Conservation (phyloP, 257 asterid genomes). For the Voacanga thouarsii region DNA sequence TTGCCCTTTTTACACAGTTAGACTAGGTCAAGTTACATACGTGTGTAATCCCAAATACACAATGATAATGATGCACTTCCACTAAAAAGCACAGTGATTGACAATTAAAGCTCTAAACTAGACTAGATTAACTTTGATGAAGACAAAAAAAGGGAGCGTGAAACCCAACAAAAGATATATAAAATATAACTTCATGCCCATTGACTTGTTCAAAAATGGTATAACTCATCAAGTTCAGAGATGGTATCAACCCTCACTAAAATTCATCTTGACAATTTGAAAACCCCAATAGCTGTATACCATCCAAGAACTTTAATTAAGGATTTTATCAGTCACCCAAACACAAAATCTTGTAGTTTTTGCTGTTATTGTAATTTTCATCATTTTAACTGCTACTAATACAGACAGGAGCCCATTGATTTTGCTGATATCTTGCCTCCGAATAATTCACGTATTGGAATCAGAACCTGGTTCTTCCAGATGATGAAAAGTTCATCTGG, state of each 20-base stretch:
- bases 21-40: too few relatives aligned
- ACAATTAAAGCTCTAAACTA: not conserved
- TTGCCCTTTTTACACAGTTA: too few relatives aligned
- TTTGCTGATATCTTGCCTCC: not conserved
- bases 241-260: not conserved
- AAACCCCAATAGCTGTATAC: not conserved
- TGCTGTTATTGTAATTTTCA: not conserved
- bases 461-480: not conserved
- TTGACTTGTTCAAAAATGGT: not conserved
- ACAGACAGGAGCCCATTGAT: not conserved
- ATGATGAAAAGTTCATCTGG: not conserved
- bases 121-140: not conserved
- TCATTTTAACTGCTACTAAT: not conserved
- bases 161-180: not conserved
- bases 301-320: constrained; percentile 1
- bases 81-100: too few relatives aligned
- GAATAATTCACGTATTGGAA: not conserved
- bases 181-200: not conserved
- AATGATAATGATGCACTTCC: too few relatives aligned
- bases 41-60: too few relatives aligned
- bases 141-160: too few relatives aligned
- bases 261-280: not conserved
- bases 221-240: not conserved
- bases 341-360: not conserved
- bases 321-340: not conserved